Evolutionary conservation across 2,329 filamentous ascomycete species (phyloP).

Genomic region (Trichophyton benhamiae): DNA sequence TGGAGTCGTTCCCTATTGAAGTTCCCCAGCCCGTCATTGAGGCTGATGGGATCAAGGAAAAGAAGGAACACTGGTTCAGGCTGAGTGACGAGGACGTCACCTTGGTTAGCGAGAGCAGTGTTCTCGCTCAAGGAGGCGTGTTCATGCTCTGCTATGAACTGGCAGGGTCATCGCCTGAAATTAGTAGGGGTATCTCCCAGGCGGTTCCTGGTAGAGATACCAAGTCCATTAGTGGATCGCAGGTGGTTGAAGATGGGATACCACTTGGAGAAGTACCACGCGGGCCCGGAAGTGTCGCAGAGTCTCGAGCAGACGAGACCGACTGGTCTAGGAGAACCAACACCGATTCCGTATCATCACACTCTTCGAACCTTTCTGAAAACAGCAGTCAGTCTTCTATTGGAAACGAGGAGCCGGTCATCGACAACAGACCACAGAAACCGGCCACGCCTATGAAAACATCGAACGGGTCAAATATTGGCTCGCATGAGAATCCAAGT

Average conservation of each 20-base stretch:
- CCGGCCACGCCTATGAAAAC: neutral
- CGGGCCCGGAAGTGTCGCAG: neutral
- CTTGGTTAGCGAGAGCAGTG: conserved; percentile 57
- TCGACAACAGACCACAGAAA: neutral
- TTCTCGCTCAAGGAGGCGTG: conserved; percentile 65
- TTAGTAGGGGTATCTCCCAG: neutral
- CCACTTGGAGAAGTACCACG: neutral
- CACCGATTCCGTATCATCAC: neutral
- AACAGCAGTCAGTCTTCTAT: neutral
- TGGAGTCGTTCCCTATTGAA: conserved; percentile 23
- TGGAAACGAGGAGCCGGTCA: neutral
- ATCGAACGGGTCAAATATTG: neutral
- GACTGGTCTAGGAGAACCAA: neutral
- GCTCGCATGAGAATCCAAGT: neutral
- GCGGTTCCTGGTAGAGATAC: neutral
- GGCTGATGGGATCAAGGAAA: conserved; percentile 24
- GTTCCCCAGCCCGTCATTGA: conserved; percentile 24
- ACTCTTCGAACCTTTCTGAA: neutral
- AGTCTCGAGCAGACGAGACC: neutral
- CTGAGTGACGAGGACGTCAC: conserved; percentile 81
- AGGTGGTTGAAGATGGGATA: neutral
- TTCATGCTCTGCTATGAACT: conserved; percentile 98
- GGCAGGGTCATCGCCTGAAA: conserved; percentile 33
- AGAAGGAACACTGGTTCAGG: conserved; percentile 63
- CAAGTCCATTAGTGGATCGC: neutral